phyloP scores from a whole-genome alignment of 352 stramenopile genomes.

The Phytophthora pluvialis region DNA sequence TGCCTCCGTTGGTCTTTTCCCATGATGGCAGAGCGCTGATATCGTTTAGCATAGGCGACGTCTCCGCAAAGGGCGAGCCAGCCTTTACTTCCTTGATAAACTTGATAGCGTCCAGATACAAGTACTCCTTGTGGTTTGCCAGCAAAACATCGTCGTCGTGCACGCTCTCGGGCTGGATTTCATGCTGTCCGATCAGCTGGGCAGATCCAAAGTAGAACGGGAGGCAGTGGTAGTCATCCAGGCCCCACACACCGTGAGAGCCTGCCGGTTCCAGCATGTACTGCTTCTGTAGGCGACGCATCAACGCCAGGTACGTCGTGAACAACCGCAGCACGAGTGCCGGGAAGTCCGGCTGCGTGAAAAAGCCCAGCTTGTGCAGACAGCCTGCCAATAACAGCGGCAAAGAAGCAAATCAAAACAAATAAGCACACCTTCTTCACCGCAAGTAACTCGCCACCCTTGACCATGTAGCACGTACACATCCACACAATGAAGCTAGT shows the following conservation, averaged over 20 bases:
- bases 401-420: conserved; percentile 10
- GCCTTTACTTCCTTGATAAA: conserved; percentile 94
- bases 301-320: conserved; percentile 94
- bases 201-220: conserved; percentile 98
- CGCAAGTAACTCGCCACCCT: not conserved
- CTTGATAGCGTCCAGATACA: conserved; percentile 94
- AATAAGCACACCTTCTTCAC: conserved; percentile 16
- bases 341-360: conserved; percentile 84
- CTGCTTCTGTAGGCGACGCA: conserved; percentile 93
- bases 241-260: conserved; percentile 98
- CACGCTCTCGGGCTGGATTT: conserved; percentile 75
- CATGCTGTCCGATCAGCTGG: conserved; percentile 90
- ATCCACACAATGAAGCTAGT: conserved; percentile 97
- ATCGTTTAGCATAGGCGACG: conserved; percentile 94
- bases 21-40: conserved; percentile 90
- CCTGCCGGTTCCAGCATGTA: conserved; percentile 99
- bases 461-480: conserved; percentile 50
- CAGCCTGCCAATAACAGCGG: conserved; percentile 46
- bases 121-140: conserved; percentile 73
- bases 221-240: conserved; percentile 99
- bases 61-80: conserved; percentile 92
- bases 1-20: conserved; percentile 92
- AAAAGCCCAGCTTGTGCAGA: conserved; percentile 92
- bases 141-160: conserved; percentile 79
- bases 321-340: conserved; percentile 93